These are phyloP conservation scores for Claviceps monticola DNA, from an alignment of 2,329 filamentous ascomycete species.

Conservation along the genomic window DNA sequence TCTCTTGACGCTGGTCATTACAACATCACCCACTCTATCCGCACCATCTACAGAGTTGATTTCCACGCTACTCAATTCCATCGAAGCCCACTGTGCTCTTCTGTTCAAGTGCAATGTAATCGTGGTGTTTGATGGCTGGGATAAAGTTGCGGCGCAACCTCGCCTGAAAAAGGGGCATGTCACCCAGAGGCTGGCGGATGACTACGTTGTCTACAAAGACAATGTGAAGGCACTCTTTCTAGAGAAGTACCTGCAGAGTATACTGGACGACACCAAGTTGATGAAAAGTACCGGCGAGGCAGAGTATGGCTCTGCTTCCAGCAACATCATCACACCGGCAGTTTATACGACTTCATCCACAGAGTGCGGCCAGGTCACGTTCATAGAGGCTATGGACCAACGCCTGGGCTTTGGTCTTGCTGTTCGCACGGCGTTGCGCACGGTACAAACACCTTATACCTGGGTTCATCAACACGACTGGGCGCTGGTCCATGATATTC, in stretches of 20 bases:
- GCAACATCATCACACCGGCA: slow-evolving; percentile 13
- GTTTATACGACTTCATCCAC: slow-evolving; percentile 11
- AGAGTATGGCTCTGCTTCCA: slow-evolving; percentile 33
- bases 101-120: slow-evolving; percentile 31
- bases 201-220: slow-evolving; percentile 30
- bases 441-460: slow-evolving; percentile 34
- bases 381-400: slow-evolving; percentile 31
- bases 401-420: slow-evolving; percentile 40
- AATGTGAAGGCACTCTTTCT: slow-evolving; percentile 29
- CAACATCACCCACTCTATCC: slow-evolving; percentile 41
- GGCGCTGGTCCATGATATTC: slow-evolving; percentile 31
- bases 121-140: slow-evolving; percentile 39
- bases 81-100: slow-evolving; percentile 25
- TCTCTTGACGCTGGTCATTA: slow-evolving; percentile 27
- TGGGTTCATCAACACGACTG: slow-evolving; percentile 47
- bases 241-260: slow-evolving; percentile 4
- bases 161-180: slow-evolving; percentile 41
- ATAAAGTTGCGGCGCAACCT: slow-evolving; percentile 27
- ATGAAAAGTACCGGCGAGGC: slow-evolving; percentile 19
- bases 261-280: background rate
- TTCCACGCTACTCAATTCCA: slow-evolving; percentile 31
- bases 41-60: slow-evolving; percentile 38
- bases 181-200: slow-evolving; percentile 27
- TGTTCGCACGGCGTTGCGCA: slow-evolving; percentile 35
- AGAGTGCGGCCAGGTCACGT: slow-evolving; percentile 24